A percentile compares a stretch with the other conserved stretches of the same genome.
Conservation (phyloP, 495 filamentous ascomycete genomes). For the Penicillium antarcticum region DNA sequence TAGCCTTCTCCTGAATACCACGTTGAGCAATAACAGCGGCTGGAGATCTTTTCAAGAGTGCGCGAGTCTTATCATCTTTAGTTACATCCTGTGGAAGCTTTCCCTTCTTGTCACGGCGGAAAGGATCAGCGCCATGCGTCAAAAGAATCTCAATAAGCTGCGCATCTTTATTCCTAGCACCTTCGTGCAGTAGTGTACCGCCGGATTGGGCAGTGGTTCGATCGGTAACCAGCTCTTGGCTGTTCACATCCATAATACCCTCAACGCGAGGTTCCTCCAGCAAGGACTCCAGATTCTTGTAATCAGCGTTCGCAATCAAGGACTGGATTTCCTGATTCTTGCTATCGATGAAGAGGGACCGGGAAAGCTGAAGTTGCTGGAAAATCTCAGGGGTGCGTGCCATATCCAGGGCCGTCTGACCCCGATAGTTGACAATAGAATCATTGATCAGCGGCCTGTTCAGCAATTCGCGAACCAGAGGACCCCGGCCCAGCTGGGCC, state of each 20-base stretch:
- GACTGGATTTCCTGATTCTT: constrained; percentile 80
- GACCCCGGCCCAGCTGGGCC: constrained; percentile 71
- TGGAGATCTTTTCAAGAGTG: constrained; percentile 88
- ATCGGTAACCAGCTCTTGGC: constrained; percentile 81
- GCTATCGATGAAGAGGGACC: constrained; percentile 83
- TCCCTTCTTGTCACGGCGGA: constrained; percentile 88
- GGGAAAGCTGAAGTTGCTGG: constrained; percentile 87
- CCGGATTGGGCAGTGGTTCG: constrained; percentile 68
- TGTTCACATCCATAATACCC: constrained; percentile 84
- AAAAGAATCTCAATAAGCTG: constrained; percentile 84
- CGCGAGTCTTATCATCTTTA: constrained; percentile 84
- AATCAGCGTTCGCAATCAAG: constrained; percentile 66
- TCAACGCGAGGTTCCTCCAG: constrained; percentile 82
- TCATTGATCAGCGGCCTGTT: constrained; percentile 82
- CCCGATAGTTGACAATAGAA: constrained; percentile 82
- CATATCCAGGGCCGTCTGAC: constrained; percentile 82
- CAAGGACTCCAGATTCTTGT: constrained; percentile 72
- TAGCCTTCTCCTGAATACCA: constrained; percentile 93
- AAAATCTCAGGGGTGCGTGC: constrained; percentile 91
- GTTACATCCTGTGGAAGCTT: constrained; percentile 96
- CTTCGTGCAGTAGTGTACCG: constrained; percentile 90
- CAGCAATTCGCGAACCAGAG: constrained; percentile 76
- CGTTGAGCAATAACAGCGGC: constrained; percentile 92
- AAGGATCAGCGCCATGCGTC: constrained; percentile 96
- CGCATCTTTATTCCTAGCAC: constrained; percentile 79